Conservation (phyloP, 129 eudicot genomes). For the Deinandra increscens region DNA sequence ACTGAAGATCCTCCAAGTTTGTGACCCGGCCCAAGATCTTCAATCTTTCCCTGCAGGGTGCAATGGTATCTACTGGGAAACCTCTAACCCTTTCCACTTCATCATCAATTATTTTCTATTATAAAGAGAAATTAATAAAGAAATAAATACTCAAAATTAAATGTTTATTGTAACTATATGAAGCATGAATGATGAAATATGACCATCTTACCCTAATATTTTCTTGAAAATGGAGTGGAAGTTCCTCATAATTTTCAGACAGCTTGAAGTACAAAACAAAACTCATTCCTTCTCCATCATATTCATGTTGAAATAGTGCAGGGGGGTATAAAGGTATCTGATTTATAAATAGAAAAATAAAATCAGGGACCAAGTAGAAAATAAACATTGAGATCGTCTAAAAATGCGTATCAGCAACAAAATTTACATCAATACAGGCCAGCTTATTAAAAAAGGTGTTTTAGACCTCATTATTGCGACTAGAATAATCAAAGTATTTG, state of each 20-base stretch:
- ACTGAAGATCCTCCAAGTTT: slow-evolving; percentile 71
- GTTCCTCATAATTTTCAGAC: slow-evolving; percentile 67
- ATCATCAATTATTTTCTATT: slow-evolving; percentile 76
- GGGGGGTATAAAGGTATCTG: slow-evolving; percentile 92
- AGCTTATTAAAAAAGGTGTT: background rate
- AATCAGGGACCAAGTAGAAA: background rate
- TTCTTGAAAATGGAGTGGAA: slow-evolving; percentile 81
- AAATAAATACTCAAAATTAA: background rate
- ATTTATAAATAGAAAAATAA: background rate
- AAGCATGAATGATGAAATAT: background rate
- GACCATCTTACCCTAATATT: slow-evolving; percentile 59
- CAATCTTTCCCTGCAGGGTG: slow-evolving; percentile 84
- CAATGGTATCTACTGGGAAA: slow-evolving; percentile 67
- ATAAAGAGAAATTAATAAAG: background rate
- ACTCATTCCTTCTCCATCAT: slow-evolving; percentile 92
- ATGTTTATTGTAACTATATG: background rate
- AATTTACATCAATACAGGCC: background rate
- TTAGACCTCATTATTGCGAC: background rate
- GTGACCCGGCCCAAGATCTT: slow-evolving; percentile 80
- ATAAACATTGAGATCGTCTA: background rate
- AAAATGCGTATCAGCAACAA: background rate
- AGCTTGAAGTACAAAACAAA: slow-evolving; percentile 79
- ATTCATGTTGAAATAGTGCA: slow-evolving; percentile 70
- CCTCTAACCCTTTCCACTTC: slow-evolving; percentile 80
- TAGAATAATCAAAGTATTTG: background rate